These are phyloP conservation scores for Rhizophora apiculata DNA, from an alignment of 345 rosid species.

Conservation along the genomic window DNA sequence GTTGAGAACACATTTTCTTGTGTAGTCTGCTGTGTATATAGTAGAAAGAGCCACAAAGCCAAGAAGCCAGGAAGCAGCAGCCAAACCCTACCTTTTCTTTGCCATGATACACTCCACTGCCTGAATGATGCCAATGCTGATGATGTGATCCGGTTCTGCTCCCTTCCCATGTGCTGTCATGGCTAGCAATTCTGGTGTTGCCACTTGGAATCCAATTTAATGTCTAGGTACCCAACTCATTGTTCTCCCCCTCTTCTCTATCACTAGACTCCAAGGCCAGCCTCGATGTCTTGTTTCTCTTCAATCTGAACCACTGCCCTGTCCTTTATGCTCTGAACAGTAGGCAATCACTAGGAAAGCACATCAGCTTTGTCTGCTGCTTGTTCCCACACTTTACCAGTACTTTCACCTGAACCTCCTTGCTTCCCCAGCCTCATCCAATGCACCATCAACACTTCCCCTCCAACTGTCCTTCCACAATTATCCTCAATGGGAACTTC, in stretches of 20 bases:
- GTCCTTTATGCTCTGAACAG: constrained; percentile 92
- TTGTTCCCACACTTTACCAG: constrained; percentile 95
- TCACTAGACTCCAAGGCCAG: constrained; percentile 90
- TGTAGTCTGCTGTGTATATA: not conserved
- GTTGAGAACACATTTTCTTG: not conserved
- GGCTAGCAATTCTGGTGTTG: constrained; percentile 44
- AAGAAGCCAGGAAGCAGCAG: not conserved
- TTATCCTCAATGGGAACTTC: constrained; percentile 85
- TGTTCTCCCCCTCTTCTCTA: constrained; percentile 86
- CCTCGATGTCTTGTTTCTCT: constrained; percentile 97
- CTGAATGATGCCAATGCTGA: constrained; percentile 60
- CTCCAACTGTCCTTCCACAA: constrained; percentile 60
- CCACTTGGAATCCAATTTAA: constrained; percentile 69
- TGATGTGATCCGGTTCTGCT: constrained; percentile 58
- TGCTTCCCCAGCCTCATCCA: constrained; percentile 69
- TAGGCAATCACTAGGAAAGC: constrained; percentile 79
- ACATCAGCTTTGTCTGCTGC: constrained; percentile 93
- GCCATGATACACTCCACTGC: constrained; percentile 65
- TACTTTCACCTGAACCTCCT: constrained; percentile 92
- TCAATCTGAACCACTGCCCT: constrained; percentile 92
- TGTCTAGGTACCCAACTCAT: constrained; percentile 66
- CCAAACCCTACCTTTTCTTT: constrained; percentile 50
- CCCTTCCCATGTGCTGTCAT: constrained; percentile 56
- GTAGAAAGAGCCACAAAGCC: not conserved
- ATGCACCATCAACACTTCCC: constrained; percentile 80